Conservation (phyloP, 495 filamentous ascomycete species). For the Oleoguttula mirabilis region DNA sequence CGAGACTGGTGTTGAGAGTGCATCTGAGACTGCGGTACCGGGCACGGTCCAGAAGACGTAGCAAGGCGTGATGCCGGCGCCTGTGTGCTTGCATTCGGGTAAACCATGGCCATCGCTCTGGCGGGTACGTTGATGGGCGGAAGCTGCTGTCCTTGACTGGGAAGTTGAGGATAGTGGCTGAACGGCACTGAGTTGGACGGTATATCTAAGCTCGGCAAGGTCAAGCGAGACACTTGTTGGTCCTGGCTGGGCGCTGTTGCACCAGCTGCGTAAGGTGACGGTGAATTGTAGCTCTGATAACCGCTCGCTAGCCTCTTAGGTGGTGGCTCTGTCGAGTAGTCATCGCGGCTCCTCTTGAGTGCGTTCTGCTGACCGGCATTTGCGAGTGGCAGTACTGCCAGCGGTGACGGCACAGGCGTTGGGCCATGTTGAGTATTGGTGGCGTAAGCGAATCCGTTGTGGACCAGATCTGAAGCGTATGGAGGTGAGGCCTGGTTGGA, state of each 20-base stretch:
- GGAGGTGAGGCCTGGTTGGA: slow-evolving; percentile 36
- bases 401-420: slow-evolving; percentile 36
- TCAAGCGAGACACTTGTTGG: slow-evolving; percentile 33
- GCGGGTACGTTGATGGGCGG: slow-evolving; percentile 21
- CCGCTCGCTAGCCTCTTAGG: slow-evolving; percentile 44
- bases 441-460: slow-evolving; percentile 1
- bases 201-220: slow-evolving; percentile 43
- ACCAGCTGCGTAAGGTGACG: slow-evolving; percentile 27
- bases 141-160: slow-evolving; percentile 17
- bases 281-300: slow-evolving; percentile 28
- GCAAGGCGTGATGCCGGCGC: slow-evolving; percentile 35
- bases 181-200: slow-evolving; percentile 25
- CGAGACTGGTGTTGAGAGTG: slow-evolving; percentile 26
- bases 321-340: slow-evolving; percentile 49
- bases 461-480: slow-evolving; percentile 12
- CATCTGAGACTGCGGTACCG: slow-evolving; percentile 39
- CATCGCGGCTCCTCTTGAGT: slow-evolving; percentile 65
- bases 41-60: slow-evolving; percentile 41
- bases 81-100: slow-evolving; percentile 37
- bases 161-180: slow-evolving; percentile 20
- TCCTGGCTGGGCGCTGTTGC: slow-evolving; percentile 5
- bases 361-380: not conserved
- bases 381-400: slow-evolving; percentile 34
- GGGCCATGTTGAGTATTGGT: slow-evolving; percentile 1
- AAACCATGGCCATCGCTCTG: slow-evolving; percentile 53